Evolutionary conservation across 176 grass and related monocot species (phyloP), one percentile per base, ranked within the genome.

Genomic region (Areca catechu): DNA sequence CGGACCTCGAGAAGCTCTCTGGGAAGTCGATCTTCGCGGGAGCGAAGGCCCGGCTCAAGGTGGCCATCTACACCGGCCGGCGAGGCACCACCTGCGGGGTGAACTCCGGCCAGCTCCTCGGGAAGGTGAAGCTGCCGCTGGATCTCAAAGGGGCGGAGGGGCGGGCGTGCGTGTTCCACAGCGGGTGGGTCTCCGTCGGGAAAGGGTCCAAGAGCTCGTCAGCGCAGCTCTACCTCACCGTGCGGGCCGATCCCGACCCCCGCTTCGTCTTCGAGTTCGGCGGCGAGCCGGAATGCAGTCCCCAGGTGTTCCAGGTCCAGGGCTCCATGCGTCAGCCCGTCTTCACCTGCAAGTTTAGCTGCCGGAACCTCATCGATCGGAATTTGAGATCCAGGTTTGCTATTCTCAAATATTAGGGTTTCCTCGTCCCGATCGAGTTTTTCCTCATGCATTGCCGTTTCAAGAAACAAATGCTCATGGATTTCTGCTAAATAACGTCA

Each of bases 261-360:
- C 49, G 86, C 0, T 95, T 89, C 23, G 86, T 95, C 1, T 95
- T 95, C 68, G 86, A 95, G 76, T 95, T 95, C 54, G 90, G 82
- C 55, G 86, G 86, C 54, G 86, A 95, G 68, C 86, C 90, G 7
- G 85, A 95, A 86, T 86, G 86, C 63, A 86, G 86, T 74, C 85
- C 90, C 7, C 86, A 84, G 78, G 90, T 90, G 20, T 71, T 84
- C 24, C 86, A 89, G 82, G 77, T 86, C 20, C 62, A 76, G 19
- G 79, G 82, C 20, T 25, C 4, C 58, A 78, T 83, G 82, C 84
- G 76, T 58, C 90, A 95, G 74, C 90, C 90, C 12, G 85, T 95
- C 71, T 95, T 95, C 80, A 95, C 86, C 20, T 95, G 90, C 90
- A 80, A 81, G 70, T 99, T 99, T 73, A 81, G 81, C 1, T 98